Percentiles rank a stretch among this genome's conserved stretches.
phyloP scores from a whole-genome alignment of 2,329 filamentous ascomycete species.

The Pseudocercospora musae region DNA sequence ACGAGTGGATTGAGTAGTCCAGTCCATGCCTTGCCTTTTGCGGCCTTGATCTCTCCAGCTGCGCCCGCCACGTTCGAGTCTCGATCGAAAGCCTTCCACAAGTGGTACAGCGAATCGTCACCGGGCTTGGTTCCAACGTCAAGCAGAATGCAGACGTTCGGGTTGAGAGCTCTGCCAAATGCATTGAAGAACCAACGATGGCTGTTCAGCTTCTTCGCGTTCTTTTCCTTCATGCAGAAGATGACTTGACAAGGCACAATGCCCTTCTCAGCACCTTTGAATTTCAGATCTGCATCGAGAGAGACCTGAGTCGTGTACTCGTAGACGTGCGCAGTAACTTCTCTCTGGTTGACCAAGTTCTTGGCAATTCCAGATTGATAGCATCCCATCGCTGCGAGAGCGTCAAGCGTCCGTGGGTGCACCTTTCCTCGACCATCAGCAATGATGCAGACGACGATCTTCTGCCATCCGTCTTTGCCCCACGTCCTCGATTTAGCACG shows the following conservation, averaged over 20 bases:
- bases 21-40: conserved; percentile 79
- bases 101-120: conserved; percentile 85
- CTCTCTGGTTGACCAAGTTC: conserved; percentile 93
- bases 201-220: conserved; percentile 95
- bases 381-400: conserved; percentile 91
- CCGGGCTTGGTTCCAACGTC: conserved; percentile 94
- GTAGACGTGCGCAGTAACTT: conserved; percentile 95
- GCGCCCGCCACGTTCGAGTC: conserved; percentile 97
- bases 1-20: conserved; percentile 91
- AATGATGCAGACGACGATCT: conserved; percentile 97
- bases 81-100: conserved; percentile 98
- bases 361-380: conserved; percentile 99
- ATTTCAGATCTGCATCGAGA: conserved; percentile 90
- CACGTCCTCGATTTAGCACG: conserved; percentile 89
- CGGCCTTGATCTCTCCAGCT: conserved; percentile 95
- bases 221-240: conserved; percentile 97
- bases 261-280: conserved; percentile 98
- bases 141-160: conserved; percentile 93
- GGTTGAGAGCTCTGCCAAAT: conserved; percentile 85
- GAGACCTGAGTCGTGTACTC: conserved; percentile 99
- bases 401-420: conserved; percentile 88
- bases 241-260: conserved; percentile 98
- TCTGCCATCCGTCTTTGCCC: conserved; percentile 97
- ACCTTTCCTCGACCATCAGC: conserved; percentile 92
- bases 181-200: conserved; percentile 99